These are phyloP conservation scores for Penicillium simplicissimum DNA, from an alignment of 495 filamentous ascomycete genomes.

Conservation along the genomic window DNA sequence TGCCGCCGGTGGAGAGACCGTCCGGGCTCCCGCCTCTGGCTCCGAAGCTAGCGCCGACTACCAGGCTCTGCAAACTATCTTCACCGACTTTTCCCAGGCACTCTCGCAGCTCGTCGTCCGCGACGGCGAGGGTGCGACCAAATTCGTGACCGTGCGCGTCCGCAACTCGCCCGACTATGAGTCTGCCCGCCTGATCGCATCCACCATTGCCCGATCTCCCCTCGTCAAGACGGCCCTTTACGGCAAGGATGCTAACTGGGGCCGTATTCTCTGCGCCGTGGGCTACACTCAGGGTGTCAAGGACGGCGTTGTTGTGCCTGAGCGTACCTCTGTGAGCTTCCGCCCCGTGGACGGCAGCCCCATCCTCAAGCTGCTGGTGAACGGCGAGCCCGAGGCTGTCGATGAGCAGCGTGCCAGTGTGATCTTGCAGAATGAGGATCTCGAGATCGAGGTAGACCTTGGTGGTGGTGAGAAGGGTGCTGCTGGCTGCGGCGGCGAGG, in stretches of 20 bases:
- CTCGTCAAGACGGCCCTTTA: conserved; percentile 97
- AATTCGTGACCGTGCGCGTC: conserved; percentile 94
- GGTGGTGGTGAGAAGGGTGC: conserved; percentile 48
- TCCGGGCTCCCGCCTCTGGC: conserved; percentile 46
- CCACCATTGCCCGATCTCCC: conserved; percentile 87
- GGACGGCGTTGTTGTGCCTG: conserved; percentile 67
- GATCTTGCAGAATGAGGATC: conserved; percentile 83
- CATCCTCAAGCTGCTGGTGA: conserved; percentile 79
- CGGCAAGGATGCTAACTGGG: conserved; percentile 98
- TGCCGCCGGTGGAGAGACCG: conserved; percentile 69
- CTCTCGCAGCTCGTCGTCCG: conserved; percentile 91
- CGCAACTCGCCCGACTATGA: conserved; percentile 66
- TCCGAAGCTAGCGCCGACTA: conserved; percentile 61
- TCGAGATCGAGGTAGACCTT: conserved; percentile 76
- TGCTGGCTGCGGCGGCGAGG: conserved; percentile 56
- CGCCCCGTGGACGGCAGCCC: conserved; percentile 80
- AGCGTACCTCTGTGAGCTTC: conserved; percentile 89
- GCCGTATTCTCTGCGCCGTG: conserved; percentile 91
- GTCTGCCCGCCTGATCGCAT: conserved; percentile 70
- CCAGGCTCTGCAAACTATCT: conserved; percentile 61
- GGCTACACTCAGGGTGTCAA: conserved; percentile 77
- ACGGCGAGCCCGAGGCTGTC: conserved; percentile 90
- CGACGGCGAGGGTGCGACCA: conserved; percentile 96
- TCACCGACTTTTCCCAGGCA: conserved; percentile 76
- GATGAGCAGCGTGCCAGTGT: conserved; percentile 83